These are phyloP conservation scores for Fusarium nelsonii DNA, from an alignment of 2,329 filamentous ascomycete species.

Conservation along the genomic window DNA sequence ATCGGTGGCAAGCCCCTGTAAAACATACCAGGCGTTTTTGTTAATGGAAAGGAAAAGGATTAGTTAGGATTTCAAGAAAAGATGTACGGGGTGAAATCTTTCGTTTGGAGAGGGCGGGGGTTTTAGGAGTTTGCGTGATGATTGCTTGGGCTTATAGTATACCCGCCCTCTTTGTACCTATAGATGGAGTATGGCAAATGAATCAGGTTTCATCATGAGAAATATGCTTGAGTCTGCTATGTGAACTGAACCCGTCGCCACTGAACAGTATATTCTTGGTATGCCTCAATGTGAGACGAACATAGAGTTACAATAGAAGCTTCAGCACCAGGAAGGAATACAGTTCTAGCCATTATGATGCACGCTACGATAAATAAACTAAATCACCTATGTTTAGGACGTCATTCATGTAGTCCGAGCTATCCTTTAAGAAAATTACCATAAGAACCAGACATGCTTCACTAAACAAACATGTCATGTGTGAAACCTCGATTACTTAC, in stretches of 20 bases:
- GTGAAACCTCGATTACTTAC: neutral
- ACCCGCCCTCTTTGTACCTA: constrained; percentile 29
- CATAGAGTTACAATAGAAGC: too few relatives aligned
- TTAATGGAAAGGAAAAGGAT: constrained; percentile 33
- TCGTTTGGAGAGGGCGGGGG: constrained; percentile 14
- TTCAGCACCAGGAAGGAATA: too few relatives aligned
- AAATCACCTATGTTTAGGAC: too few relatives aligned
- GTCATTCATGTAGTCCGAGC: too few relatives aligned
- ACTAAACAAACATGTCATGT: too few relatives aligned
- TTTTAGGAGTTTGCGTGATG: constrained; percentile 28
- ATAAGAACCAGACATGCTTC: too few relatives aligned
- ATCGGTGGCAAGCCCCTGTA: constrained; percentile 87
- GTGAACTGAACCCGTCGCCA: neutral
- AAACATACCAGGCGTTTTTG: constrained; percentile 48
- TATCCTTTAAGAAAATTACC: too few relatives aligned
- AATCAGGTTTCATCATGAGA: constrained; percentile 19
- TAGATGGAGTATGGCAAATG: constrained; percentile 44
- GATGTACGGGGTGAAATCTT: constrained; percentile 21
- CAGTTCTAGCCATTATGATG: too few relatives aligned
- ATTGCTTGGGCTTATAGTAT: constrained; percentile 27
- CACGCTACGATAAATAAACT: too few relatives aligned
- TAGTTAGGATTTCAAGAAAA: neutral
- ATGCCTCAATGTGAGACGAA: too few relatives aligned
- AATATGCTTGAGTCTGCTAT: neutral
- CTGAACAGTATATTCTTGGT: too few relatives aligned